These are phyloP conservation scores for Phytopythium delawarense DNA, from an alignment of 352 stramenopile species.

Conservation along the genomic window DNA sequence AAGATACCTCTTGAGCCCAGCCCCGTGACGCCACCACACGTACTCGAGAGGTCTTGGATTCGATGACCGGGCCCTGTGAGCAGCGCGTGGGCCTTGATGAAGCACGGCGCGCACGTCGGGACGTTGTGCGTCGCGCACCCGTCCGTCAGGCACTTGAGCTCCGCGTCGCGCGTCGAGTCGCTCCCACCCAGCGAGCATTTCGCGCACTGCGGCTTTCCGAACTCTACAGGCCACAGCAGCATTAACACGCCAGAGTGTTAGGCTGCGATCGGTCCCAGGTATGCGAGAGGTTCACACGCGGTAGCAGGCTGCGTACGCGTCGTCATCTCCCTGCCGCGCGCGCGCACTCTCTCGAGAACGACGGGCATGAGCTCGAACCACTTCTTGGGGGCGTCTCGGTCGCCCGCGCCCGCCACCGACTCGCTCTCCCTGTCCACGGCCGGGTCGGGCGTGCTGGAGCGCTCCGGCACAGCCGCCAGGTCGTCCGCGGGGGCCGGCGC, in stretches of 20 bases:
- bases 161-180: slow-evolving; percentile 9
- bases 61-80: slow-evolving; percentile 13
- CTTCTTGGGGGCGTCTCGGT: slow-evolving; percentile 1
- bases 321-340: slow-evolving; percentile 12
- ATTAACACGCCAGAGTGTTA: neutral
- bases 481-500: neutral
- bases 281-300: neutral
- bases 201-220: slow-evolving; percentile 20
- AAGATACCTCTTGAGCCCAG: neutral
- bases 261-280: neutral
- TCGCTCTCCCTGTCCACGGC: neutral
- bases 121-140: slow-evolving; percentile 9
- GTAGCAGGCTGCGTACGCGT: neutral
- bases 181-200: slow-evolving; percentile 12
- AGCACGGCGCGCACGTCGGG: slow-evolving; percentile 22
- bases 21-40: slow-evolving; percentile 5
- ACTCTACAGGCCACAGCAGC: slow-evolving; percentile 9
- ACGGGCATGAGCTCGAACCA: slow-evolving; percentile 30
- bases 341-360: slow-evolving; percentile 25
- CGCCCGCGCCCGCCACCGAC: neutral
- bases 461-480: neutral
- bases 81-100: slow-evolving; percentile 13
- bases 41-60: slow-evolving; percentile 23
- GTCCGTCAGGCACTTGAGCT: slow-evolving; percentile 20
- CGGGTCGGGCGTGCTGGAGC: neutral